Conservation (phyloP, 2,329 filamentous ascomycete genomes). For the Cercospora sp. region DNA sequence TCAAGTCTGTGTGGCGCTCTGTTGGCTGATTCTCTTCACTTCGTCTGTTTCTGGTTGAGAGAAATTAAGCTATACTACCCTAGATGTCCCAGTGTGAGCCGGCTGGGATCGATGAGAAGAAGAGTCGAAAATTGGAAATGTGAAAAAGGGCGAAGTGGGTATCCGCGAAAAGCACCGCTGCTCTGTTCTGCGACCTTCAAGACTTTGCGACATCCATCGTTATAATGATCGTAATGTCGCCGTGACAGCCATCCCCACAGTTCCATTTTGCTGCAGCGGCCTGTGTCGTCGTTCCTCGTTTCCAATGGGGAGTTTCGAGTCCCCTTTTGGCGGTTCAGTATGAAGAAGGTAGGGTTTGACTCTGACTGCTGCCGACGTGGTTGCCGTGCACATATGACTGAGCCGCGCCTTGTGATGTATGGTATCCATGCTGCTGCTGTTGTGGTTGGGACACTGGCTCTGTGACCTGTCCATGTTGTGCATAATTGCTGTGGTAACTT, state of each 20-base stretch:
- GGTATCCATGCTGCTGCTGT: constrained; percentile 14
- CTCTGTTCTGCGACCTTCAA: not conserved
- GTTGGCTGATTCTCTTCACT: not conserved
- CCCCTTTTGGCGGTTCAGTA: not conserved
- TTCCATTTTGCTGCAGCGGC: not conserved
- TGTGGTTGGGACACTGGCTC: constrained; percentile 14
- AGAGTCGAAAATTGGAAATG: not conserved
- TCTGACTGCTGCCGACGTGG: constrained; percentile 5
- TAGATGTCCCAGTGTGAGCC: not conserved
- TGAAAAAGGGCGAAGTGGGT: not conserved
- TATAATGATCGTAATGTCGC: not conserved
- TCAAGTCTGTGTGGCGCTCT: not conserved
- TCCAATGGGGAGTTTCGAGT: not conserved
- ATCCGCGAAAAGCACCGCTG: constrained; percentile 3
- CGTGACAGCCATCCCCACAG: not conserved
- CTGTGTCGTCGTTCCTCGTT: not conserved
- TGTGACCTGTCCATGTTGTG: constrained; percentile 21
- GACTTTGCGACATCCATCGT: not conserved
- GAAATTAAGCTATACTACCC: constrained; percentile 5
- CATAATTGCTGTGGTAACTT: constrained; percentile 20
- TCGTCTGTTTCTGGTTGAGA: not conserved
- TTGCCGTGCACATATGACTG: constrained; percentile 18
- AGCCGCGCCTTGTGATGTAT: constrained; percentile 8
- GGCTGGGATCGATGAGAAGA: not conserved
- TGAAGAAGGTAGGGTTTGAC: not conserved